phyloP scores from a whole-genome alignment of 2,329 filamentous ascomycete species.

The Knufia fluminis region DNA sequence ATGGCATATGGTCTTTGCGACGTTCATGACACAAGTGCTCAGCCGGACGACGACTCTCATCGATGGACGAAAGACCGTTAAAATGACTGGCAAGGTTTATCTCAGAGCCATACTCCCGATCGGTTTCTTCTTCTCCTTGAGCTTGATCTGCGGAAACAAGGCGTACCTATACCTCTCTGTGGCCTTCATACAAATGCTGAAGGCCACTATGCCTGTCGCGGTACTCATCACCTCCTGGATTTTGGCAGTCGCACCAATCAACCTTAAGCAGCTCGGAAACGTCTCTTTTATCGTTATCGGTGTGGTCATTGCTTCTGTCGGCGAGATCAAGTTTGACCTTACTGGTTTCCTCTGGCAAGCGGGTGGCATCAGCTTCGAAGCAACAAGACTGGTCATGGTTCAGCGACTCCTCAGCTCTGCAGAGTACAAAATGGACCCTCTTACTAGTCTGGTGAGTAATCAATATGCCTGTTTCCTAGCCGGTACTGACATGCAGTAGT shows the following conservation, averaged over 20 bases:
- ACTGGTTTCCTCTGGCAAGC: conserved; percentile 55
- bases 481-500: conserved; percentile 54
- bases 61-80: conserved; percentile 89
- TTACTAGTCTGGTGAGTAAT: conserved; percentile 29
- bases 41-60: conserved; percentile 82
- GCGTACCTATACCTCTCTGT: conserved; percentile 93
- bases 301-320: conserved; percentile 87
- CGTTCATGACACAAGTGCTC: conserved; percentile 86
- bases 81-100: conserved; percentile 94
- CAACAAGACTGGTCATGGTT: conserved; percentile 74
- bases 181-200: conserved; percentile 98
- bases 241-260: conserved; percentile 74
- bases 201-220: conserved; percentile 92
- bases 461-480: background rate
- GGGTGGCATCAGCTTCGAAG: conserved; percentile 70
- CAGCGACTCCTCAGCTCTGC: conserved; percentile 68
- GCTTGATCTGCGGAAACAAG: conserved; percentile 91
- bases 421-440: conserved; percentile 79
- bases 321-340: conserved; percentile 80
- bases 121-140: conserved; percentile 89
- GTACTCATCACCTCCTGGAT: conserved; percentile 84
- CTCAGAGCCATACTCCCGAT: conserved; percentile 89
- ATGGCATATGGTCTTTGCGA: conserved; percentile 91
- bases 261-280: conserved; percentile 79
- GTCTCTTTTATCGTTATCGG: conserved; percentile 91